Conservation (phyloP, 2,329 filamentous ascomycete species). For the Tothia fuscella region DNA sequence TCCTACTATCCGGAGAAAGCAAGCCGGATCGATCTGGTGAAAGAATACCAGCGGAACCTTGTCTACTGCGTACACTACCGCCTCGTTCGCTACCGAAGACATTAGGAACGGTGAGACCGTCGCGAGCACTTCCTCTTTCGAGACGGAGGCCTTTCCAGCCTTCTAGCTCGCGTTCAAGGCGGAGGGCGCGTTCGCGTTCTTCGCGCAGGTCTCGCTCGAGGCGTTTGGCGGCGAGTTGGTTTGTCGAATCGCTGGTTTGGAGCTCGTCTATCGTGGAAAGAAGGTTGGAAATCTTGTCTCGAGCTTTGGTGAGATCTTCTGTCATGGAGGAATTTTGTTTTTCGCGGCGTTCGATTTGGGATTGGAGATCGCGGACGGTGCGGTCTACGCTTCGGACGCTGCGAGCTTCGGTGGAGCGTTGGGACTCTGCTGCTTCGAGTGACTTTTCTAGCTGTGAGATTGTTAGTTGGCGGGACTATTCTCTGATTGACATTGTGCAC, state of each 20-base stretch:
- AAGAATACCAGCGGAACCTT: background rate
- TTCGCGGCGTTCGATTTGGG: constrained; percentile 85
- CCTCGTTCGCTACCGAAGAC: background rate
- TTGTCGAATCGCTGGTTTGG: constrained; percentile 71
- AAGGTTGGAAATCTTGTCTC: constrained; percentile 83
- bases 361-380: constrained; percentile 82
- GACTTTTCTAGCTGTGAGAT: constrained; percentile 65
- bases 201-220: constrained; percentile 84
- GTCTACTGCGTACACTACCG: background rate
- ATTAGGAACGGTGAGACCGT: background rate
- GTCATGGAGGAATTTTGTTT: constrained; percentile 70
- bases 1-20: background rate
- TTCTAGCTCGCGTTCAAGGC: constrained; percentile 81
- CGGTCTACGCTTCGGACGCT: constrained; percentile 88
- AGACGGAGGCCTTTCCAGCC: constrained; percentile 61
- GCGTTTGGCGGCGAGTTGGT: constrained; percentile 69
- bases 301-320: constrained; percentile 73
- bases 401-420: constrained; percentile 69
- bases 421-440: constrained; percentile 70
- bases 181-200: constrained; percentile 68
- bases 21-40: constrained; percentile 1
- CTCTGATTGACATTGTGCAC: background rate
- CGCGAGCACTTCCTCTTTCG: constrained; percentile 36
- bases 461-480: no score
- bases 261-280: constrained; percentile 88